Base-by-base conservation (phyloP, 192 early-diverging fungal species). In the Coemansia erecta region DNA sequence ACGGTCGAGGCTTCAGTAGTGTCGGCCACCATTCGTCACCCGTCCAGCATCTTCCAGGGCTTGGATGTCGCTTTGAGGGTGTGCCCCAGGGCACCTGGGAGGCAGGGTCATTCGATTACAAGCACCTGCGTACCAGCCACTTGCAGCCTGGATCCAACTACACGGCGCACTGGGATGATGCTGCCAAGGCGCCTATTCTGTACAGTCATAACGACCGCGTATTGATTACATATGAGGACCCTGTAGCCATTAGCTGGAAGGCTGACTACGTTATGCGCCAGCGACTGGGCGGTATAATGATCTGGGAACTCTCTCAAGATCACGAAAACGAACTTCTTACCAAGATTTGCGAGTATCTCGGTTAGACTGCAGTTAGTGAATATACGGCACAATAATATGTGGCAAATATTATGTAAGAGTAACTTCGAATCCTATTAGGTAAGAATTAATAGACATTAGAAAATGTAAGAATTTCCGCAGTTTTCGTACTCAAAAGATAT, bases 1-100 rank as follows among this genome's bases (percentile, higher is more conserved):
- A 97, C 76, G 94, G 92, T 3, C 85, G 97, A n/a, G 92, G 85
- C 4, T 99, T 99, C 75, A 81, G 83, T 57, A 91, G 92, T 56
- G 94, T 94, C 8, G 69, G 82, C 55, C 81, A 80, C 15, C 40
- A 68, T n/a, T 64, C 62, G 9, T 60, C 70, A n/a, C 78, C 85
- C 21, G 66, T 19, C 10, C 28, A 42, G 19, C 37, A 37, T 19
- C 66, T 69, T 3, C 70, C 69, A 8, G 90, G 90, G 2, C 70
- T 88, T 15, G 85, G 84, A 3, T 70, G 81, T 26, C 50, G 72
- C 22, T 92, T 87, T 52, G 57, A 66, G 17, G 94, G 94, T 13
- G 76, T 89, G n/a, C 86, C 88, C 8, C 66, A 85, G 45, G 91
- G 91, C 23, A 86, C 85, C 6, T 95, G 93, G 92, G 97, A 98